Base-by-base conservation (phyloP, 2,329 filamentous ascomycete species). In the Penicillium sp. region DNA sequence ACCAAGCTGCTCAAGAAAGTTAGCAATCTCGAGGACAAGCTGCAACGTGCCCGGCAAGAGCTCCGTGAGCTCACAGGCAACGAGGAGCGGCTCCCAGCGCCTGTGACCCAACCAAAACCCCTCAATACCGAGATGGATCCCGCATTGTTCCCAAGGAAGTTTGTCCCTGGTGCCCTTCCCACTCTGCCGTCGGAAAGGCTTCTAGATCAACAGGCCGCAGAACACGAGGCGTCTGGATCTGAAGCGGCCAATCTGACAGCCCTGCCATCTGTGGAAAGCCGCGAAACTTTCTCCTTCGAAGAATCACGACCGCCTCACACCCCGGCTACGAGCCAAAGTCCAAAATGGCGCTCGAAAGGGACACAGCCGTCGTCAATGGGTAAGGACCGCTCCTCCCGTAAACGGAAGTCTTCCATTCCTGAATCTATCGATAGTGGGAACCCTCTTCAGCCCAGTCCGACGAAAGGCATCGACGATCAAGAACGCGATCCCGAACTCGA, bases 21-120 rank as follows among this genome's bases (percentile, higher is more conserved):
- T 28, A 81, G 78, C 55, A 75, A 82, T 55, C 72, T 83, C 12
- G 80, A 84, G 57, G 63, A 69, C 12, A 81, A 82, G 60, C 72
- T 83, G 28, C 69, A 77, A 15, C 71, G 72, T 32, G 79, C 79
- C 8, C 72, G 78, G 31, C 72, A 72, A 43, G 76, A 83, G 62
- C 71, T 83, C 22, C 69, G 72, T 29, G 67, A 75, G 5, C 69
- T 76, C 34, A 65, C 78, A 15, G 68, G 67, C 10, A 71, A 76
- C 33, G 57, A 62, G 52, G 64, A 61, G 31, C 55, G 52, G 15
- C 24, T 43, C 34, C 52, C 53, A 37, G 57, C 53, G 15, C 57
- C 53, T 7, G 43, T 41, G 5, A 32, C 51, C 21, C 51, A 53
- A 17, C 37, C 40, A n/a, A 55, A 50, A 38, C 49, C 48, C 8